These are phyloP conservation scores for Neurospora sp. DNA, from an alignment of 495 filamentous ascomycete genomes.

Conservation along the genomic window DNA sequence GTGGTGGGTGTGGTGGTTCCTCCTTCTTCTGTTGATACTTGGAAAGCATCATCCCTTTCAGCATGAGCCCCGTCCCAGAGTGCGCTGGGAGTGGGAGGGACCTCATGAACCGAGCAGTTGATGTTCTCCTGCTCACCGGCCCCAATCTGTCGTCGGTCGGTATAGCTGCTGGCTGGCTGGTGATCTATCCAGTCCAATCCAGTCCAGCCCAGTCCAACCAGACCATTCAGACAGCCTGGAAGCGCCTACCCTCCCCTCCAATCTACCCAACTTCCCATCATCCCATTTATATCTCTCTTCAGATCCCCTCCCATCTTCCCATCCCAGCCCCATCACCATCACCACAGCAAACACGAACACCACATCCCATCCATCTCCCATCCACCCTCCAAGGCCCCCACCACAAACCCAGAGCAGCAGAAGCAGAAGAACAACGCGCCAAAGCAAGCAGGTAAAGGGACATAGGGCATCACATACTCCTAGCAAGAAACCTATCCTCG, in stretches of 20 bases:
- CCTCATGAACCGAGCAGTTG: neutral
- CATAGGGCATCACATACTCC: constrained; percentile 54
- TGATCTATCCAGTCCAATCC: neutral
- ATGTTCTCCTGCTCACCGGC: neutral
- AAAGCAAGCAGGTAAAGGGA: neutral
- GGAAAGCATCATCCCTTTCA: no score
- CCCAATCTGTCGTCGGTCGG: neutral
- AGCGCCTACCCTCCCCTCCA: neutral
- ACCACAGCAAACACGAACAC: neutral
- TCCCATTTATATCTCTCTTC: no score
- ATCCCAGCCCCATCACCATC: neutral
- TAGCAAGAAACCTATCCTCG: constrained; percentile 93
- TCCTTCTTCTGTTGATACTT: neutral
- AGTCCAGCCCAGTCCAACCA: neutral
- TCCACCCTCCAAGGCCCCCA: neutral
- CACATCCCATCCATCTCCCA: neutral
- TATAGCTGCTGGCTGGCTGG: neutral
- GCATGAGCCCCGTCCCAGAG: neutral
- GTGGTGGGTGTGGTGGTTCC: neutral
- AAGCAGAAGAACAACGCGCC: neutral
- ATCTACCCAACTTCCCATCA: neutral
- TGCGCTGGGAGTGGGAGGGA: neutral
- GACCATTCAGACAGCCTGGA: neutral
- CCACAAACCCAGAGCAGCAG: neutral
- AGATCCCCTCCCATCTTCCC: neutral